Conservation (phyloP, 2,329 filamentous ascomycete genomes). For the Helotiales sp. region DNA sequence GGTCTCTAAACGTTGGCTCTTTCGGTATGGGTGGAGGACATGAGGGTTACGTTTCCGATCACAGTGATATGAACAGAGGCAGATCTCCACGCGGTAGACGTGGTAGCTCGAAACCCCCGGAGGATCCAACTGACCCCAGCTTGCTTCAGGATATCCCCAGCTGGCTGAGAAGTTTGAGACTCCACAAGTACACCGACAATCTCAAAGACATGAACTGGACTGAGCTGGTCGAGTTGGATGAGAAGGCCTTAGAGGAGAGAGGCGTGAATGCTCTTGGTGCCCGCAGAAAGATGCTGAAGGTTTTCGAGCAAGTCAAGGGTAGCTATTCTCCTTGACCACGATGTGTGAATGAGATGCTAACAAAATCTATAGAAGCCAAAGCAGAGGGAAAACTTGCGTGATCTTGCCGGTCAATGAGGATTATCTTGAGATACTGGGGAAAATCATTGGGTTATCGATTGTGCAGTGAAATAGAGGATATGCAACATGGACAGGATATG, state of each 20-base stretch:
- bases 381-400: constrained; percentile 68
- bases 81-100: constrained; percentile 90
- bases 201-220: constrained; percentile 97
- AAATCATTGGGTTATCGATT: constrained; percentile 1
- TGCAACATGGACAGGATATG: constrained; percentile 10
- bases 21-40: constrained; percentile 70
- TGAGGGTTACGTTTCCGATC: constrained; percentile 91
- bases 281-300: constrained; percentile 97
- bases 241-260: constrained; percentile 88
- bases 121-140: constrained; percentile 91
- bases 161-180: constrained; percentile 90
- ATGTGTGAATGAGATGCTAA: constrained; percentile 39
- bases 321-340: constrained; percentile 33
- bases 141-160: constrained; percentile 93
- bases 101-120: constrained; percentile 95
- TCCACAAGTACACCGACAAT: constrained; percentile 99
- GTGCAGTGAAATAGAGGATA: constrained; percentile 2
- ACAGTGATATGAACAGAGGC: constrained; percentile 88
- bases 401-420: background rate
- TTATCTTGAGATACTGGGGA: background rate
- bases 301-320: constrained; percentile 95
- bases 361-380: constrained; percentile 63
- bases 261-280: constrained; percentile 96
- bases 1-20: constrained; percentile 71
- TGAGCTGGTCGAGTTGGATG: constrained; percentile 88